Conservation (phyloP, 2,329 filamentous ascomycete species). For the Fusarium torulosum region DNA sequence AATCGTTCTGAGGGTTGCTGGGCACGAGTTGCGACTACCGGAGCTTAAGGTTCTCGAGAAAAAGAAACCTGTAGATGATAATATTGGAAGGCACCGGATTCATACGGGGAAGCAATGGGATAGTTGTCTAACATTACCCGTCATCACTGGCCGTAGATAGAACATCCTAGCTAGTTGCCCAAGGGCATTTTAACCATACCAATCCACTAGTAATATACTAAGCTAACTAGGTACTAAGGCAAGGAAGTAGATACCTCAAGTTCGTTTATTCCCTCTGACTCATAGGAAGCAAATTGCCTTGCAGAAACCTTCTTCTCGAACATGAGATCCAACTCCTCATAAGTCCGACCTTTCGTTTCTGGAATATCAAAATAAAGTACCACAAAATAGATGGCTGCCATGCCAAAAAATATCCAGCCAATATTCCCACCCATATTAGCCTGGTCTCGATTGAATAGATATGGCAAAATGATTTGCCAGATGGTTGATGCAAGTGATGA, state of each 20-base stretch:
- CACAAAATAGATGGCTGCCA: conserved; percentile 11
- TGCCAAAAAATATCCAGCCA: conserved; percentile 12
- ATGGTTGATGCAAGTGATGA: conserved; percentile 1
- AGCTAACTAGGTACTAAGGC: neutral
- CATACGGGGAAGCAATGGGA: too few species aligned
- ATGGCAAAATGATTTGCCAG: conserved; percentile 10
- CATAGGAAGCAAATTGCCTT: neutral
- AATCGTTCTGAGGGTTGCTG: too few species aligned
- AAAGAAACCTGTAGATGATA: too few species aligned
- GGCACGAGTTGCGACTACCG: too few species aligned
- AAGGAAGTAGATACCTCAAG: neutral
- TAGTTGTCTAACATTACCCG: too few species aligned
- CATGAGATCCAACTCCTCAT: conserved; percentile 9
- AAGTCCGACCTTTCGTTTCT: conserved; percentile 12
- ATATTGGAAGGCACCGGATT: too few species aligned
- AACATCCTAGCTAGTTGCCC: too few species aligned
- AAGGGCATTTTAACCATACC: too few species aligned
- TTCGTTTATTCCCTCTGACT: neutral
- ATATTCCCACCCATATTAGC: conserved; percentile 20
- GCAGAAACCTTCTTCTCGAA: conserved; percentile 19
- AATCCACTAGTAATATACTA: too few species aligned
- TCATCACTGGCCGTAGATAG: too few species aligned
- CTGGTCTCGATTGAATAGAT: conserved; percentile 15
- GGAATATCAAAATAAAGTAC: conserved; percentile 12
- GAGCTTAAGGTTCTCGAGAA: too few species aligned